phyloP scores from a whole-genome alignment of 1,284 basidiomycete species.

The Cryptococcus neoformans region DNA sequence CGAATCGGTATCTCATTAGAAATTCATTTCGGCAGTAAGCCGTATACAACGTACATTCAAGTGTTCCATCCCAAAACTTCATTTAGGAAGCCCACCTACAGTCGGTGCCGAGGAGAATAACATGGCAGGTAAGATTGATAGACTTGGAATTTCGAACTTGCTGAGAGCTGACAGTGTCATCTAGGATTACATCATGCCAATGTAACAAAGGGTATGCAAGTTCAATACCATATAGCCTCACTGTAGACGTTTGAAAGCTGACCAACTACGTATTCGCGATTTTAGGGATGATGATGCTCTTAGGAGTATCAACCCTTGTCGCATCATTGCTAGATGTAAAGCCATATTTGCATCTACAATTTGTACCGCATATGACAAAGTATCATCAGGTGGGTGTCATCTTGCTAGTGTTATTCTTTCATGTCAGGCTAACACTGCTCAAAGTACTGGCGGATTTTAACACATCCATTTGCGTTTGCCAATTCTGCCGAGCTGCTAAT shows the following conservation, averaged over 20 bases:
- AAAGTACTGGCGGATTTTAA: slow-evolving; percentile 79
- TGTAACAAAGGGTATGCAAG: slow-evolving; percentile 37
- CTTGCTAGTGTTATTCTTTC: not conserved
- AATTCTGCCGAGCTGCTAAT: slow-evolving; percentile 83
- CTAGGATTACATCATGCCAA: slow-evolving; percentile 45
- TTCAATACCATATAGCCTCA: not conserved
- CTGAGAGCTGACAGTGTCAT: too few species aligned
- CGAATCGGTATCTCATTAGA: too few species aligned
- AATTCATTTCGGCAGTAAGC: too few species aligned
- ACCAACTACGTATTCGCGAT: not conserved
- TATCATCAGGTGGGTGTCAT: slow-evolving; percentile 48
- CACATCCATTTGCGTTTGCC: slow-evolving; percentile 72
- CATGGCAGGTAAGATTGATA: too few species aligned
- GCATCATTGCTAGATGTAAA: slow-evolving; percentile 79
- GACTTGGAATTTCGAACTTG: too few species aligned
- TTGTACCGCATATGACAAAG: slow-evolving; percentile 46
- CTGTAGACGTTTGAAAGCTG: not conserved
- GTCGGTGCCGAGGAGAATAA: too few species aligned
- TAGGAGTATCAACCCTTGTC: slow-evolving; percentile 65
- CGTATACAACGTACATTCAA: too few species aligned
- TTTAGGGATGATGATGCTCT: slow-evolving; percentile 71
- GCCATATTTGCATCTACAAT: slow-evolving; percentile 78
- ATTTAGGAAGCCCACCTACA: too few species aligned
- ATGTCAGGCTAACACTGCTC: slow-evolving; percentile 4
- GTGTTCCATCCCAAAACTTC: too few species aligned